Conservation (phyloP, 2,329 filamentous ascomycete species). For the Aureobasidium sp. region DNA sequence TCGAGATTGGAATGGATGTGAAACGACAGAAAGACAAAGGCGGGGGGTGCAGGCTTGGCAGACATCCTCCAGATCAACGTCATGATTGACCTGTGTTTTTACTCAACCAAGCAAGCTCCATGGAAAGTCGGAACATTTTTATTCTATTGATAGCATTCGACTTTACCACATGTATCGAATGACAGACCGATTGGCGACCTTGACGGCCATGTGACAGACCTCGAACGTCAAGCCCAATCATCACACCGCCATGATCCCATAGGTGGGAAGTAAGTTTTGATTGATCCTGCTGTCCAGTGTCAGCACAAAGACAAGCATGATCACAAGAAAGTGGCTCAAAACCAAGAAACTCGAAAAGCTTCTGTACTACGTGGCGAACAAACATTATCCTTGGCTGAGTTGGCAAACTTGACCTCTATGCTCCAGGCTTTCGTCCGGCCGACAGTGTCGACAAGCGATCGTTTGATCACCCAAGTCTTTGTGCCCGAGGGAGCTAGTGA, state of each 20-base stretch:
- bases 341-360: not conserved
- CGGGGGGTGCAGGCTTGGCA: slow-evolving; percentile 1
- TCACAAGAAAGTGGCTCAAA: not conserved
- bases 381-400: not conserved
- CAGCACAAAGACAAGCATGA: slow-evolving; percentile 2
- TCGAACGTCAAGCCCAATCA: not conserved
- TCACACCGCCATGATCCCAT: not conserved
- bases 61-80: not conserved
- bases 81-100: not conserved
- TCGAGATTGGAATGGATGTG: not conserved
- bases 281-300: not conserved
- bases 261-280: not conserved
- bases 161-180: not conserved
- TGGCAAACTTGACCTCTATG: not conserved
- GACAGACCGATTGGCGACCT: not conserved
- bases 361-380: not conserved
- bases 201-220: slow-evolving; percentile 7
- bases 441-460: not conserved
- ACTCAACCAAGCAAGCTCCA: not conserved
- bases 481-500: not conserved
- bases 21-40: not conserved
- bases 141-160: slow-evolving; percentile 2
- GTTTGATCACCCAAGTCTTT: not conserved
- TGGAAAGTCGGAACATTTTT: not conserved
- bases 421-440: not conserved